phyloP scores from a whole-genome alignment of 169 alveolate species.

The Plasmodium billcollinsi region DNA sequence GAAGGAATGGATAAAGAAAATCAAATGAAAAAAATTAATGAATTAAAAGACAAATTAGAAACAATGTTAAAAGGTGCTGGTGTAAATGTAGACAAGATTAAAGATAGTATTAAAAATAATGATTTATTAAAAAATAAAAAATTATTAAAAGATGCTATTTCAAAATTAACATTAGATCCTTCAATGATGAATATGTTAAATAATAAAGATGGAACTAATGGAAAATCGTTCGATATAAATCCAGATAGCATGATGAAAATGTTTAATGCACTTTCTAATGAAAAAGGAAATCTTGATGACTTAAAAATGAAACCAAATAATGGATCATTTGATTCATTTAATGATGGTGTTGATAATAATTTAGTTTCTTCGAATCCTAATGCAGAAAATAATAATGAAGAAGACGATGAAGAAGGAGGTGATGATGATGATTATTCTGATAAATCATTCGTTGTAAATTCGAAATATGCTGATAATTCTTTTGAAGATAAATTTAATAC shows the following conservation, averaged over 20 bases:
- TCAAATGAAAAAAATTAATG: constrained; percentile 15
- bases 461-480: not conserved
- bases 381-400: not conserved
- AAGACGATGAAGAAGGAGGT: not conserved
- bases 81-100: constrained; percentile 38
- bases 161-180: constrained; percentile 5
- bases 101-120: constrained; percentile 26
- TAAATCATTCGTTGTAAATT: constrained; percentile 3
- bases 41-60: constrained; percentile 24
- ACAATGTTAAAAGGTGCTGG: constrained; percentile 23
- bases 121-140: constrained; percentile 23
- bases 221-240: constrained; percentile 17
- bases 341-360: not conserved
- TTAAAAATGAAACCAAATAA: not conserved
- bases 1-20: not conserved
- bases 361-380: not conserved
- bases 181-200: constrained; percentile 15
- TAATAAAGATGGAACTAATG: not conserved
- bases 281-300: not conserved
- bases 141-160: not conserved
- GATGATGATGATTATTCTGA: not conserved
- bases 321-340: constrained; percentile 4
- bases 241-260: constrained; percentile 17
- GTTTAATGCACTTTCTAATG: not conserved
- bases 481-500: constrained; percentile 20